Evolutionary conservation across 306 rosid species (phyloP).

Genomic region (Fragaria vesca): DNA sequence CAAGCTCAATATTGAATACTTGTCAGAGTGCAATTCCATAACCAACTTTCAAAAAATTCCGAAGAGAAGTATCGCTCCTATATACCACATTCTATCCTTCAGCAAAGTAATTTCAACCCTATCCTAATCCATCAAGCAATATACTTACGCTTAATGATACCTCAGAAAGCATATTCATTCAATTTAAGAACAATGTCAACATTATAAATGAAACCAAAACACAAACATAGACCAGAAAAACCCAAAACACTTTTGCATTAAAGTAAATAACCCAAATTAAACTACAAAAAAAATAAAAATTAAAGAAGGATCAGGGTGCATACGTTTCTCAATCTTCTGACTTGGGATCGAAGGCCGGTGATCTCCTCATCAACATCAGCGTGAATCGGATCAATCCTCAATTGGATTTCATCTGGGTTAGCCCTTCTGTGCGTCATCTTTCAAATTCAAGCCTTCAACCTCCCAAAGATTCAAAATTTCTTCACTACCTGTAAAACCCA

Average conservation of each 20-base stretch:
- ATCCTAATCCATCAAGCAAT: neutral
- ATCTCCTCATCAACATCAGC: conserved; percentile 75
- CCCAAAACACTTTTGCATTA: neutral
- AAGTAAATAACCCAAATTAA: neutral
- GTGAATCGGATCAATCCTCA: conserved; percentile 76
- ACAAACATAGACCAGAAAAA: neutral
- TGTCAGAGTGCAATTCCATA: neutral
- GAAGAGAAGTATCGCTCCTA: neutral
- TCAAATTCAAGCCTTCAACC: neutral
- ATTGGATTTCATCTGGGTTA: conserved; percentile 78
- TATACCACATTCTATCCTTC: neutral
- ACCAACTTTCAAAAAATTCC: neutral
- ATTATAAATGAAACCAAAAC: neutral
- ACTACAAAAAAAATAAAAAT: neutral
- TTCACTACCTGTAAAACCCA: neutral
- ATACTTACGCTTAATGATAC: neutral
- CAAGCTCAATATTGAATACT: neutral
- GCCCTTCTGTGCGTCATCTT: neutral
- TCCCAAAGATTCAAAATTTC: neutral
- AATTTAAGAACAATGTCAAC: neutral
- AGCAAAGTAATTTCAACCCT: neutral
- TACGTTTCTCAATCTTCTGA: conserved; percentile 70
- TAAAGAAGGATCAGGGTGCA: conserved; percentile 13
- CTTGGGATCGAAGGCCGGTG: conserved; percentile 84
- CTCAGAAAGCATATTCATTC: neutral